Evolutionary conservation across 441 rosid species (phyloP).

Genomic region (Populus hybrid): DNA sequence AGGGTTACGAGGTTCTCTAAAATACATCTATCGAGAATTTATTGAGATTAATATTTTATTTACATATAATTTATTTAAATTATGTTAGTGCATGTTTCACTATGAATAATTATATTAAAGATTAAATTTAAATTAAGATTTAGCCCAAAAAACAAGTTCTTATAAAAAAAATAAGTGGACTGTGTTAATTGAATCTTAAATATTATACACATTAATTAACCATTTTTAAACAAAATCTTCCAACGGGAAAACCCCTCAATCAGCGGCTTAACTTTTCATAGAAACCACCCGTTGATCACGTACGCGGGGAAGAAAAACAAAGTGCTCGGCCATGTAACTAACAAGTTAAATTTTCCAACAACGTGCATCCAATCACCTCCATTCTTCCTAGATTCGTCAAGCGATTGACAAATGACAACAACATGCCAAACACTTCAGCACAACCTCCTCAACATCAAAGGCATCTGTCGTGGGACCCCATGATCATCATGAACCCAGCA

Average conservation of each 20-base stretch:
- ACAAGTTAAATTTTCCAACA: not conserved
- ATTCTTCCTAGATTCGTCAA: not conserved
- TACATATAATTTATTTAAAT: too few relatives aligned
- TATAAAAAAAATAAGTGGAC: too few relatives aligned
- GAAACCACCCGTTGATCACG: constrained; percentile 11
- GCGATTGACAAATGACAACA: not conserved
- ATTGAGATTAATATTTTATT: too few relatives aligned
- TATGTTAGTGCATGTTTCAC: too few relatives aligned
- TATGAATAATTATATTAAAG: too few relatives aligned
- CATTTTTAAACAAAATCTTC: not conserved
- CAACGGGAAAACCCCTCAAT: constrained; percentile 2
- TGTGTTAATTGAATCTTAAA: too few relatives aligned
- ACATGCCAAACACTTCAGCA: not conserved
- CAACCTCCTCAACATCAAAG: not conserved
- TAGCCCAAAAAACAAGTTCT: too few relatives aligned
- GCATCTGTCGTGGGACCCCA: not conserved
- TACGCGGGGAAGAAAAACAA: not conserved
- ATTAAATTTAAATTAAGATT: too few relatives aligned
- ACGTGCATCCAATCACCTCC: constrained; percentile 14
- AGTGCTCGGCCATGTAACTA: not conserved
- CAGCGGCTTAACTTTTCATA: constrained; percentile 18
- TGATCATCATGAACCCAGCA: not conserved
- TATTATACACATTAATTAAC: too few relatives aligned
- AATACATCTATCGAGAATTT: too few relatives aligned
- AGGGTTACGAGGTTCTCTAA: too few relatives aligned